phyloP scores from a whole-genome alignment of 768 basidiomycete species.

The Lentinula boryana region DNA sequence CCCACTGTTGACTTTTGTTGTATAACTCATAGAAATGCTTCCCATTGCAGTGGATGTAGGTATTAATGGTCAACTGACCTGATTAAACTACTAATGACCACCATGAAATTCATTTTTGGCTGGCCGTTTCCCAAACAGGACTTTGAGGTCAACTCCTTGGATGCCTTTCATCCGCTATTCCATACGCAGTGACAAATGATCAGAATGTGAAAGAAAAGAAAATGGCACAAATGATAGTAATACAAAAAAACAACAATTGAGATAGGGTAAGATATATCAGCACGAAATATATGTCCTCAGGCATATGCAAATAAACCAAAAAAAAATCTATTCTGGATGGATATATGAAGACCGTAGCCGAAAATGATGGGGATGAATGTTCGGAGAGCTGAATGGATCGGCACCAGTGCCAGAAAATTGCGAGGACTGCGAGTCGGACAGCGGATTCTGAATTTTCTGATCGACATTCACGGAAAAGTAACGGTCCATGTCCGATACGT shows the following conservation, averaged over 20 bases:
- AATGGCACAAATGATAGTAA: slow-evolving; percentile 8
- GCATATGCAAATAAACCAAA: not conserved
- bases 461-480: slow-evolving; percentile 50
- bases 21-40: not conserved
- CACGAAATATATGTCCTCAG: not conserved
- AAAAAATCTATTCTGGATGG: slow-evolving; percentile 11
- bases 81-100: slow-evolving; percentile 9
- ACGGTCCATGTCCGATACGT: slow-evolving; percentile 66
- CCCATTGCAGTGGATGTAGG: slow-evolving; percentile 42
- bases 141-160: slow-evolving; percentile 24
- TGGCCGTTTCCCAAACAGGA: slow-evolving; percentile 16
- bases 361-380: slow-evolving; percentile 15
- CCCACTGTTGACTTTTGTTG: not conserved
- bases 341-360: slow-evolving; percentile 16
- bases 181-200: slow-evolving; percentile 1
- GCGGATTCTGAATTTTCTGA: slow-evolving; percentile 7
- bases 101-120: slow-evolving; percentile 3
- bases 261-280: slow-evolving; percentile 6
- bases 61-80: slow-evolving; percentile 22
- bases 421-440: not conserved
- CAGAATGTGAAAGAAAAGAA: not conserved
- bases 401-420: not conserved
- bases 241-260: slow-evolving; percentile 11
- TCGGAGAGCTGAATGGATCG: slow-evolving; percentile 7
- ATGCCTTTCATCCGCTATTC: slow-evolving; percentile 14